Percentiles rank a stretch among this genome's conserved stretches.
Evolutionary conservation across 371 early-diverging fungal species (phyloP).

Genomic region (Fennellomyces sp.): DNA sequence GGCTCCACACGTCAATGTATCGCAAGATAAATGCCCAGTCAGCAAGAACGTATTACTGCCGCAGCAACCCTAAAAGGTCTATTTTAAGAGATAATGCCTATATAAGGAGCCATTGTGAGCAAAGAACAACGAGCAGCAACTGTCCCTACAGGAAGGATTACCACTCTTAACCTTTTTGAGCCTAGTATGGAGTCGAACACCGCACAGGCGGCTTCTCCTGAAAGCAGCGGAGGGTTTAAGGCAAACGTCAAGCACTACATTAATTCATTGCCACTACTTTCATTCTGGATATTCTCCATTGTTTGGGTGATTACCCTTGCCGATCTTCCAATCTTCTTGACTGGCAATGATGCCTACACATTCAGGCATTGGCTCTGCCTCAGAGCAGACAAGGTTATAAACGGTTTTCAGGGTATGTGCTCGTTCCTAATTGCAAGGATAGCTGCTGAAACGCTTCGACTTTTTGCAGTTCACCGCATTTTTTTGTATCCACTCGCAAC

Average conservation of each 20-base stretch:
- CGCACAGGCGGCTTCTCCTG: neutral
- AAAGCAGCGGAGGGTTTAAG: constrained; percentile 19
- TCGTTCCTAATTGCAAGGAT: neutral
- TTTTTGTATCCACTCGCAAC: constrained; percentile 21
- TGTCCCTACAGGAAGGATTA: too few species aligned
- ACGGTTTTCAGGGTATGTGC: constrained; percentile 5
- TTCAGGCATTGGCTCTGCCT: constrained; percentile 10
- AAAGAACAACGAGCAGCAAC: too few species aligned
- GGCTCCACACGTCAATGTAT: too few species aligned
- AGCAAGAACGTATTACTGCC: too few species aligned
- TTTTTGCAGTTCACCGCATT: constrained; percentile 16
- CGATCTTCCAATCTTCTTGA: constrained; percentile 9
- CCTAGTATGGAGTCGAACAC: too few species aligned
- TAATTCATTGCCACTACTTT: constrained; percentile 11
- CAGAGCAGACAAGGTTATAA: neutral
- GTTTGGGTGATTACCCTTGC: constrained; percentile 1
- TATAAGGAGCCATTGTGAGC: too few species aligned
- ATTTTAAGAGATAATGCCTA: too few species aligned
- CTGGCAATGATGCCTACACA: neutral
- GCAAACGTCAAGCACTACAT: constrained; percentile 21
- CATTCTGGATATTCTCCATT: constrained; percentile 1
- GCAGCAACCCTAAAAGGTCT: too few species aligned
- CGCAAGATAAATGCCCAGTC: too few species aligned
- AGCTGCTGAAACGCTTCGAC: neutral
- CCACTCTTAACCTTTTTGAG: too few species aligned